Evolutionary conservation across 345 rosid species (phyloP).

Genomic region (Eucalyptus cloeziana): DNA sequence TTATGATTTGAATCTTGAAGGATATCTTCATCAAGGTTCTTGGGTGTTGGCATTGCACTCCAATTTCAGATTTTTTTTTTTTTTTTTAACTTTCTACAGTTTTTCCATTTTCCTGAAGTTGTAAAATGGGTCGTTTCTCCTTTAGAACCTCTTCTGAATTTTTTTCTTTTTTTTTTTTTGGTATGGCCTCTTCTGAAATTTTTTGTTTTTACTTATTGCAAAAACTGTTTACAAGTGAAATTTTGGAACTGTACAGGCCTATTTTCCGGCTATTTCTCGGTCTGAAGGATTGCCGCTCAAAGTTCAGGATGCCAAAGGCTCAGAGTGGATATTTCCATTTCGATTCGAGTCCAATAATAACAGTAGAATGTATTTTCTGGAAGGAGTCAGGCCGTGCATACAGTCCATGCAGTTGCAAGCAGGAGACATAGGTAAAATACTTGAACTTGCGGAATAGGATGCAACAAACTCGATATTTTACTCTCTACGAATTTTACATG

Average conservation of each 20-base stretch:
- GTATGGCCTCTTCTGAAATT: not conserved
- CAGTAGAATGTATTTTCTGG: constrained; percentile 88
- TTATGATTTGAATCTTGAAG: not conserved
- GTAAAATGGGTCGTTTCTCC: not conserved
- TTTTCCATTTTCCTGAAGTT: not conserved
- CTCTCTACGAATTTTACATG: not conserved
- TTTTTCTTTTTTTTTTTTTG: no score
- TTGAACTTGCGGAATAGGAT: not conserved
- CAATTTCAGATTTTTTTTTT: not conserved
- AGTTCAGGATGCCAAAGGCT: constrained; percentile 88
- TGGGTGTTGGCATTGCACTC: not conserved
- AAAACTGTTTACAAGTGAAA: not conserved
- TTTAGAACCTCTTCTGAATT: not conserved
- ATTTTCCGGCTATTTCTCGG: constrained; percentile 71
- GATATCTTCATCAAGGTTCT: not conserved
- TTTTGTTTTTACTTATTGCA: not conserved
- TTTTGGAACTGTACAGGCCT: constrained; percentile 34
- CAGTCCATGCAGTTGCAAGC: constrained; percentile 92
- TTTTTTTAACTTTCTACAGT: not conserved
- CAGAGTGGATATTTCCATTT: constrained; percentile 90
- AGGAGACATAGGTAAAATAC: constrained; percentile 73
- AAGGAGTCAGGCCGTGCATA: constrained; percentile 85
- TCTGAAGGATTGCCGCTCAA: constrained; percentile 88
- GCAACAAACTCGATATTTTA: not conserved
- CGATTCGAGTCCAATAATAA: constrained; percentile 76